Evolutionary conservation across 495 filamentous ascomycete species (phyloP), one percentile per base, ranked within the genome.

Genomic region (Tuber aestivum): DNA sequence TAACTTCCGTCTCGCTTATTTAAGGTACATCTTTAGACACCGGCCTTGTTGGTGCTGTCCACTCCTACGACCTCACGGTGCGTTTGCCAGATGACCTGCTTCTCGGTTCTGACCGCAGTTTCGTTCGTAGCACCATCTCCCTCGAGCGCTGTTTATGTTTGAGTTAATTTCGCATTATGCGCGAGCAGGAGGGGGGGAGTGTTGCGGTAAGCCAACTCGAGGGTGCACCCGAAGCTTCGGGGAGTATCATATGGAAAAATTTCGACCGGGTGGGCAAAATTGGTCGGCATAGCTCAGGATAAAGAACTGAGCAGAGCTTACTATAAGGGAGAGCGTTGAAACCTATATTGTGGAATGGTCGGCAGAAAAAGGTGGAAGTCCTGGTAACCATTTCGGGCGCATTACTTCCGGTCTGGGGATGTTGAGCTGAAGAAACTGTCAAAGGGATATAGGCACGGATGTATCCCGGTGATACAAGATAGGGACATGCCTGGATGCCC

Each of bases 301-400:
- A n/a, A 23, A 56, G n/a, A 56, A 23, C 4, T 32, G 38, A 44
- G 6, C 16, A 21, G 38, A 44, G 80, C 84, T 83, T 80, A 90
- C 88, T 90, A 81, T 91, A 92, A 1, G 90, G 90, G 48, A 91
- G 84, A 45, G 90, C 89, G 73, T 91, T 91, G 78, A 91, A 90
- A n/a, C 89, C 90, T 74, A 91, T 85, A 77, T 91, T 91, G 76
- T 91, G 91, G 77, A 87, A 88, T 4, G 89, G 90, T 1, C 86
- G 87, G 79, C 91, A 92, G 40, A 85, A 83, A 77, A 90, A 92
- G 76, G 90, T 90, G 76, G 90, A 91, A 84, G 91, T 88, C 71
- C 91, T 82, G 14, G 87, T 88, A 38, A 87, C 78, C 32, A 85
- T 85, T 18, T 86, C 86, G 20, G 88, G 86, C 0, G 85, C 82